Evolutionary conservation across 192 early-diverging fungal genomes (phyloP).

Genomic region (Endogone sp.): DNA sequence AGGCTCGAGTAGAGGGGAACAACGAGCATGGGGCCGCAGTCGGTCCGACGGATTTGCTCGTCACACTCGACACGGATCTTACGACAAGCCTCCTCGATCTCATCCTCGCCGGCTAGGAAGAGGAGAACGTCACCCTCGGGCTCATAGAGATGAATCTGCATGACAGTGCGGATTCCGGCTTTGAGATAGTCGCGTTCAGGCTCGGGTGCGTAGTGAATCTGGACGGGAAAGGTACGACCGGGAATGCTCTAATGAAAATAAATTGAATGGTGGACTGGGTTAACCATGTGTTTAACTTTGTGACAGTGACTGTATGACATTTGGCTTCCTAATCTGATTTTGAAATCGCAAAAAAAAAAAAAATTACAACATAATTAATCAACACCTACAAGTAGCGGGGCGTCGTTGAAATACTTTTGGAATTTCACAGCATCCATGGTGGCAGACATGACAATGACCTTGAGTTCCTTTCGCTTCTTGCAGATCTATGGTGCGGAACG

Average conservation of each 20-base stretch:
- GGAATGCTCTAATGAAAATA: conserved; percentile 62
- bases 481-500: conserved; percentile 43
- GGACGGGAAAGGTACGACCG: conserved; percentile 98
- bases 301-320: too few relatives aligned
- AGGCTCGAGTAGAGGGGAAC: conserved; percentile 93
- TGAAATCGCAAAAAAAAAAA: too few relatives aligned
- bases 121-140: conserved; percentile 96
- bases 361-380: too few relatives aligned
- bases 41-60: conserved; percentile 53
- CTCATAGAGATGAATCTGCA: conserved; percentile 92
- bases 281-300: too few relatives aligned
- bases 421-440: conserved; percentile 99
- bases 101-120: conserved; percentile 98
- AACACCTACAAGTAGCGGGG: conserved; percentile 75
- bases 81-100: conserved; percentile 94
- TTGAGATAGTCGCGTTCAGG: conserved; percentile 98
- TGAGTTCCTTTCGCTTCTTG: conserved; percentile 73
- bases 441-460: conserved; percentile 95
- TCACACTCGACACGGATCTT: conserved; percentile 78
- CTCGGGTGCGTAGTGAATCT: conserved; percentile 95
- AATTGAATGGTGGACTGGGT: too few relatives aligned
- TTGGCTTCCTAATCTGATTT: too few relatives aligned
- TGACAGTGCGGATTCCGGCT: conserved; percentile 89
- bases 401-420: conserved; percentile 96
- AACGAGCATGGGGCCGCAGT: conserved; percentile 78